phyloP scores from a whole-genome alignment of 2,329 filamentous ascomycete species.

The Periglandula ipomoeae region DNA sequence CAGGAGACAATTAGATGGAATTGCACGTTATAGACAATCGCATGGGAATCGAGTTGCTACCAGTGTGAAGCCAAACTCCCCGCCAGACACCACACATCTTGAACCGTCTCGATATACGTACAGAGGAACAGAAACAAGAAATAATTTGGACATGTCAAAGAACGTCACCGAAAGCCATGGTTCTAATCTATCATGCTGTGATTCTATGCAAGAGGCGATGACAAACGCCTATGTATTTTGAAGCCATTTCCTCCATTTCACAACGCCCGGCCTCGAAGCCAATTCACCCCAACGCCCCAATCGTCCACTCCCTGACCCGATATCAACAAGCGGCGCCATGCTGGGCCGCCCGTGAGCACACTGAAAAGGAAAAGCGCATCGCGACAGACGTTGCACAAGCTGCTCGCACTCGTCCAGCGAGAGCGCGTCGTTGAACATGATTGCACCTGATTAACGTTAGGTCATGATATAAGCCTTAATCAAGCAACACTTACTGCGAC shows the following conservation, averaged over 20 bases:
- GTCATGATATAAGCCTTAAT: background rate
- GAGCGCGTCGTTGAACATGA: constrained; percentile 78
- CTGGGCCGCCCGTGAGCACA: constrained; percentile 72
- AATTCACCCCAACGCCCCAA: constrained; percentile 19
- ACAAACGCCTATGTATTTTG: background rate
- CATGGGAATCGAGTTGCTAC: too few species aligned
- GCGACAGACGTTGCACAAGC: constrained; percentile 48
- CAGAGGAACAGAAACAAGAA: too few species aligned
- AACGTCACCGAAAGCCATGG: too few species aligned
- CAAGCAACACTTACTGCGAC: constrained; percentile 45
- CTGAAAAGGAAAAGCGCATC: constrained; percentile 67
- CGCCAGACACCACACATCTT: too few species aligned
- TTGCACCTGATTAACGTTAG: constrained; percentile 39
- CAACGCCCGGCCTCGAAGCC: background rate
- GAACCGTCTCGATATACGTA: too few species aligned
- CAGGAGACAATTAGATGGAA: too few species aligned
- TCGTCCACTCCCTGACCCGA: constrained; percentile 24
- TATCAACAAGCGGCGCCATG: constrained; percentile 52
- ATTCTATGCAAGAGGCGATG: too few species aligned
- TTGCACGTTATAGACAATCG: too few species aligned
- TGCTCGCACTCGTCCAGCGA: constrained; percentile 45
- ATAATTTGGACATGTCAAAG: too few species aligned
- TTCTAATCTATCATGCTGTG: too few species aligned
- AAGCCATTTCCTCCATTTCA: constrained; percentile 17
- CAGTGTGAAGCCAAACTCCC: too few species aligned